Percentiles rank a stretch among this genome's conserved stretches.
These are phyloP conservation scores for Roridomyces roridus DNA, from an alignment of 768 basidiomycete species.

Conservation along the genomic window DNA sequence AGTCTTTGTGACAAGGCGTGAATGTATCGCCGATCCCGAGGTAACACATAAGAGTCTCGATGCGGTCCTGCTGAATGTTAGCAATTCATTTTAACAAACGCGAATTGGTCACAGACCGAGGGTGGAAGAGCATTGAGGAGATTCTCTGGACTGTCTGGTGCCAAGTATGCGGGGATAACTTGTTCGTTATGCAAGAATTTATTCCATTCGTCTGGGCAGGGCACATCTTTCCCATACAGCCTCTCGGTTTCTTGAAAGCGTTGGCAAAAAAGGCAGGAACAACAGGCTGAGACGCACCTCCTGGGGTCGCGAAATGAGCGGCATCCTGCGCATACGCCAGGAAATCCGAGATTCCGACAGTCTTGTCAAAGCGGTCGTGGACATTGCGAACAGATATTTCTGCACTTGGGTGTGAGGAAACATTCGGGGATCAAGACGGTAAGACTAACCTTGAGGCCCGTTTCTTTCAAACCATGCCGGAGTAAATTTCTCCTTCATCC, in stretches of 20 bases:
- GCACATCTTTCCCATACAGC: slow-evolving; percentile 79
- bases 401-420: slow-evolving; percentile 30
- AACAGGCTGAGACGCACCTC: slow-evolving; percentile 40
- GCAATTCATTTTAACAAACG: background rate
- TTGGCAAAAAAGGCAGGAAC: background rate
- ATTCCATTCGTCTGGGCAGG: slow-evolving; percentile 71
- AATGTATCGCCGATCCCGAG: slow-evolving; percentile 83
- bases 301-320: slow-evolving; percentile 39
- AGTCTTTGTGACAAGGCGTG: slow-evolving; percentile 80
- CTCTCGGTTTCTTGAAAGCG: slow-evolving; percentile 56
- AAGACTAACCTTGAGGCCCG: slow-evolving; percentile 31
- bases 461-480: slow-evolving; percentile 57
- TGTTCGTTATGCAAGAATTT: slow-evolving; percentile 57
- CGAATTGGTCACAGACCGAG: slow-evolving; percentile 43
- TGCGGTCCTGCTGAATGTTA: slow-evolving; percentile 48
- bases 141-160: slow-evolving; percentile 63
- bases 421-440: background rate
- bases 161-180: slow-evolving; percentile 57
- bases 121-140: slow-evolving; percentile 61
- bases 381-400: slow-evolving; percentile 71
- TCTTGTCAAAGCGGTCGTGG: slow-evolving; percentile 58
- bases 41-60: slow-evolving; percentile 88
- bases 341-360: slow-evolving; percentile 59
- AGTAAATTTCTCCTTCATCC: slow-evolving; percentile 62
- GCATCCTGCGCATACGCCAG: slow-evolving; percentile 48